Evolutionary conservation across 2,329 filamentous ascomycete species (phyloP), one percentile per base, ranked within the genome.

Genomic region (Byssothecium circinans): DNA sequence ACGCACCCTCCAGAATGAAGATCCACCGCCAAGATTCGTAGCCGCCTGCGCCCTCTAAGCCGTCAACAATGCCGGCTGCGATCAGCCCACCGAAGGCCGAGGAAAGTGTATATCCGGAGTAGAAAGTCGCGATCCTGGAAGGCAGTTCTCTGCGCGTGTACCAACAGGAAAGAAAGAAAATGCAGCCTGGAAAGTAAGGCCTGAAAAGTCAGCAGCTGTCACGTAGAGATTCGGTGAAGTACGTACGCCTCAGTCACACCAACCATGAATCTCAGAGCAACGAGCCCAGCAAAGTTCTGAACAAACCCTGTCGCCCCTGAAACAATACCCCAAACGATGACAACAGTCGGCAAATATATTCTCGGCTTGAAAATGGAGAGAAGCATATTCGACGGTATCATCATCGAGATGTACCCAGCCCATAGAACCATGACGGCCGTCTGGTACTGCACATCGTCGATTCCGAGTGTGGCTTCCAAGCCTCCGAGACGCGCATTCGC

Each of bases 361-460:
- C 78, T 79, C 1, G 81, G 81, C 8, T 75, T 72, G 23, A 82
- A 67, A 2, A 77, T 70, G 0, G 81, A 83, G 2, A 85, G 67
- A 0, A 82, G 57, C 47, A 85, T 71, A 50, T 85, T 86, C 0
- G 81, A 83, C 0, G 82, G 83, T 0, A 85, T 67, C 60, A 85
- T 81, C 77, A 84, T 83, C 11, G 83, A 65, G 0, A 85, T 68
- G 54, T 85, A 85, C 3, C 81, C 62, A 36, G 74, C 72, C 61
- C 86, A 87, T 61, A 86, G 84, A 0, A 87, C 64, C 1, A 57
- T 58, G 7, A 61, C 54, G 1, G 56, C 57, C 0, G 53, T 60
- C 22, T 57, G 53, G 22, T 60, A 57, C 38, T 63, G 52, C 2
- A 55, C 54, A 37, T 58, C 55, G 8, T 41, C 47, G 17, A 63